Evolutionary conservation across 345 rosid species (phyloP), one percentile per base, ranked within the genome.

Genomic region (Lepidium aucheri): DNA sequence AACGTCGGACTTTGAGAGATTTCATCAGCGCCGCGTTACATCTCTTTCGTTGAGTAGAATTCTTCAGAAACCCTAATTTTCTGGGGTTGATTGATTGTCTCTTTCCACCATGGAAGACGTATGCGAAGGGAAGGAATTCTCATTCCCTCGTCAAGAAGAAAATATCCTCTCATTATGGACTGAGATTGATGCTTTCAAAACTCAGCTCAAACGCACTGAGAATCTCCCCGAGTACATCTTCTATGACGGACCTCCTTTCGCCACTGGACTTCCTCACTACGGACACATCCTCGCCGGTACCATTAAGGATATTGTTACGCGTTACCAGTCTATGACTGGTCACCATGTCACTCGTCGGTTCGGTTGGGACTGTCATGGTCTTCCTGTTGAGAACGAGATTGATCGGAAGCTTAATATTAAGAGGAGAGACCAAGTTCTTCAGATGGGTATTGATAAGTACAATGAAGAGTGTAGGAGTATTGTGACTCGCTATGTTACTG

Each of bases 361-460:
- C 58, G 99, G 99, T 2, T 94, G 99, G 99, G 99, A 94, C 42
- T 94, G 99, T 73, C 99, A 94, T 49, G 99, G 99, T 12, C 66
- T 94, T 14, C 99, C 99, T 0, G 95, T 94, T 0, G 99, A 94
- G 80, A 83, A 82, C 39, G 97, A 90, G 88, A 94, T 94, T 49
- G 96, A 94, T 53, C 63, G 71, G 73, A 81, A 80, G 22, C 53
- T 90, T 26, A 82, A 86, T 43, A 89, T 91, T 3, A 74, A 75
- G 77, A 82, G 80, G 64, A 84, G 93, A 56, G 93, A 85, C 0
- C 87, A 94, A 5, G 85, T 90, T 16, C 10, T 85, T 4, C 14
- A 84, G 15, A 73, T 90, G 85, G 99, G 99, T 11, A 94, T 94
- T 41, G 96, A 75, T 57, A 82, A 76, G 83, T 94, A 94, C 65